Percentiles rank a stretch among this genome's conserved stretches.
Conservation (phyloP, 106 monocot genomes). For the Gastrodia elata region DNA sequence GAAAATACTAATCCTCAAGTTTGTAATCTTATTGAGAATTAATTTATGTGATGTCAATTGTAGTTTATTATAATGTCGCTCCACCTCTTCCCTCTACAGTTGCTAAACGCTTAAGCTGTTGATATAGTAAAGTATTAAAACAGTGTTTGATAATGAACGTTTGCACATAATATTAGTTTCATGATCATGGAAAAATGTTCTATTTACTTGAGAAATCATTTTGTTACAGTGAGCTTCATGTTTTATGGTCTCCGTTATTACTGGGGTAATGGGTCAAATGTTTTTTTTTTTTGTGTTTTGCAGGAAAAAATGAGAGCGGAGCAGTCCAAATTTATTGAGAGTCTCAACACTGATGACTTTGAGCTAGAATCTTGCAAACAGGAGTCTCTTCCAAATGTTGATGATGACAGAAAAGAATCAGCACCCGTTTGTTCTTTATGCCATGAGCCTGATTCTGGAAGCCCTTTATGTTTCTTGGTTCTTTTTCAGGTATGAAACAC, state of each 20-base stretch:
- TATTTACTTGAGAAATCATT: neutral
- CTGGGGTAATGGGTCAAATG: neutral
- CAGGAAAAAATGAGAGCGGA: constrained; percentile 87
- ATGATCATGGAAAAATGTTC: neutral
- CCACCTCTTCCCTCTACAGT: neutral
- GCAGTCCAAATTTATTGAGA: constrained; percentile 74
- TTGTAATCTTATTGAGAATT: neutral
- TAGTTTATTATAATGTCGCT: neutral
- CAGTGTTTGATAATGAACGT: neutral
- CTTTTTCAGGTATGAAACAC: constrained; percentile 65
- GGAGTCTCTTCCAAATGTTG: constrained; percentile 5
- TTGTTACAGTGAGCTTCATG: neutral
- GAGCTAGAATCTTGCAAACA: constrained; percentile 31
- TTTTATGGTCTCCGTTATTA: neutral
- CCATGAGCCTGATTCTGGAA: constrained; percentile 51
- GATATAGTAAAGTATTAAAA: neutral
- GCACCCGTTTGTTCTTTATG: constrained; percentile 74
- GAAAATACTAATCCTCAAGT: neutral
- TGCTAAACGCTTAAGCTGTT: neutral
- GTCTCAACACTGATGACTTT: constrained; percentile 25
- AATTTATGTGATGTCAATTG: neutral
- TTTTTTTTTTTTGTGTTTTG: neutral
- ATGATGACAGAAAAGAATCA: constrained; percentile 31
- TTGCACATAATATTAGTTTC: neutral
- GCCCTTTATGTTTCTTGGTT: constrained; percentile 71